Percentiles rank a stretch among this genome's conserved stretches.
Evolutionary conservation across 805 yeast genomes (phyloP).

Genomic region (Jamesozyma piceae): DNA sequence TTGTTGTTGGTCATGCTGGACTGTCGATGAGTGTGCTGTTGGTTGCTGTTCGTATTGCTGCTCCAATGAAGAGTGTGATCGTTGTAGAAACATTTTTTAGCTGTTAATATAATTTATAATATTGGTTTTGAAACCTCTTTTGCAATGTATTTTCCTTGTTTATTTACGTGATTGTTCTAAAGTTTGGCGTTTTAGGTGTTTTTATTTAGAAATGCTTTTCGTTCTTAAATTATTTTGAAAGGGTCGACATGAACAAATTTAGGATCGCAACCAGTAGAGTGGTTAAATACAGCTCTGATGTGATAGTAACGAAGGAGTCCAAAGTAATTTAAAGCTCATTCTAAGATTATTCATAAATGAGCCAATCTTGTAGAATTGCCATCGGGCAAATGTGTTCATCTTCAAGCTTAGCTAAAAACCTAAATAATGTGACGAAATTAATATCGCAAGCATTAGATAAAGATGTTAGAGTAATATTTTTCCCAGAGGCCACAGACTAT

Average conservation of each 20-base stretch:
- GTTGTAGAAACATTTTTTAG: neutral
- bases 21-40: too few species aligned
- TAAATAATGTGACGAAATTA: conserved; percentile 46
- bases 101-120: too few species aligned
- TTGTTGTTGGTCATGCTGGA: neutral
- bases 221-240: too few species aligned
- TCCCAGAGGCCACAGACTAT: conserved; percentile 93
- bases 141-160: too few species aligned
- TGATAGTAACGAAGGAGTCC: too few species aligned
- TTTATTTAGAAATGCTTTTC: too few species aligned
- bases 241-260: too few species aligned
- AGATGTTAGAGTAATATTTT: conserved; percentile 61
- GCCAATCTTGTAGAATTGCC: conserved; percentile 39
- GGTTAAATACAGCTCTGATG: too few species aligned
- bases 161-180: too few species aligned
- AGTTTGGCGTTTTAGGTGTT: too few species aligned
- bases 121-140: too few species aligned
- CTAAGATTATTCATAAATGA: neutral
- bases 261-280: too few species aligned
- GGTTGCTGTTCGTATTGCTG: neutral
- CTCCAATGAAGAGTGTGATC: neutral
- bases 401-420: conserved; percentile 49
- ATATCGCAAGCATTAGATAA: conserved; percentile 53
- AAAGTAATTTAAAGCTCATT: neutral
- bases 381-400: conserved; percentile 84